phyloP scores from a whole-genome alignment of 768 basidiomycete genomes.

The Suillus decipiens region DNA sequence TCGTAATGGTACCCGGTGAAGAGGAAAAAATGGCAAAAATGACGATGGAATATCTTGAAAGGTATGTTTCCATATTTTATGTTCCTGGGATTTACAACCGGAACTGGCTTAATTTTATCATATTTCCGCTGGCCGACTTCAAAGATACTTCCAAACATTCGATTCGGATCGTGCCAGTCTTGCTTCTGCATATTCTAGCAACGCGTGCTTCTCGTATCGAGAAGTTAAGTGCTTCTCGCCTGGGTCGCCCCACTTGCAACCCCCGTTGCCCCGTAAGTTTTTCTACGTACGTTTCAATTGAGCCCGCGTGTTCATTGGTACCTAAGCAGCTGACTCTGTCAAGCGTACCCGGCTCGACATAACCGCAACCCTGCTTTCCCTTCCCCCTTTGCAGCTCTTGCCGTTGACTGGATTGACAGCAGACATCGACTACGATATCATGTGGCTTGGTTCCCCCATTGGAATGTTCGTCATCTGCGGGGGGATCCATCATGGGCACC shows the following conservation, averaged over 20 bases:
- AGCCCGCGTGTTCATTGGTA: conserved; percentile 1
- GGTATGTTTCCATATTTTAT: conserved; percentile 22
- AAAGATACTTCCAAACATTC: conserved; percentile 34
- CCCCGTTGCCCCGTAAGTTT: conserved; percentile 20
- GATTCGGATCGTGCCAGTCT: conserved; percentile 34
- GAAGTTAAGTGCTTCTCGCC: conserved; percentile 16
- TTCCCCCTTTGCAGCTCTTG: conserved; percentile 27
- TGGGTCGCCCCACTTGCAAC: conserved; percentile 6
- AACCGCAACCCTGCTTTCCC: conserved; percentile 23
- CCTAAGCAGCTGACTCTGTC: conserved; percentile 4
- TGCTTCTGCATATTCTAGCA: conserved; percentile 32
- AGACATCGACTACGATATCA: conserved; percentile 31
- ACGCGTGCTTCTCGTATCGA: conserved; percentile 34
- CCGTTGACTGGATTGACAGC: conserved; percentile 8
- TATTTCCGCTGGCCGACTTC: conserved; percentile 10
- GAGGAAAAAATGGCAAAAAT: conserved; percentile 31
- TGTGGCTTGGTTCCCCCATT: conserved; percentile 27
- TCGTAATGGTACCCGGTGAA: conserved; percentile 2
- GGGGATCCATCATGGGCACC: conserved; percentile 10
- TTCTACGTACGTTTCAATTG: neutral
- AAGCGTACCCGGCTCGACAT: conserved; percentile 31
- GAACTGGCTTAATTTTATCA: conserved; percentile 9
- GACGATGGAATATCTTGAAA: conserved; percentile 31
- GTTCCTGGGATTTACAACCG: neutral
- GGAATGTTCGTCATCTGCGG: conserved; percentile 33